These are phyloP conservation scores for Tricholoma saponaceum DNA, from an alignment of 768 basidiomycete genomes.

Conservation along the genomic window DNA sequence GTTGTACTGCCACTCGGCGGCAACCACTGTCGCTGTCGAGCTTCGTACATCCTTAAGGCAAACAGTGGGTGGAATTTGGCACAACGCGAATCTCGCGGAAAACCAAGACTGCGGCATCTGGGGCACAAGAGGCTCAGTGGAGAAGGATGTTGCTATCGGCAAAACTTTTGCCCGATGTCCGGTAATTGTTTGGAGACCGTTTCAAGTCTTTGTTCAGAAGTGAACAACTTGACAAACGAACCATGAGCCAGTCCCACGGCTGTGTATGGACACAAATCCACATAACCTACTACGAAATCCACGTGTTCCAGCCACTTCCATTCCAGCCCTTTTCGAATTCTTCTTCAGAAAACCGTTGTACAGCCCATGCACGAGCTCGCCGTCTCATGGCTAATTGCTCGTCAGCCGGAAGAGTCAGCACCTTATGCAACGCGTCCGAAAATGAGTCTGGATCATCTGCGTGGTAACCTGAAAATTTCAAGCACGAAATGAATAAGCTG, in stretches of 20 bases:
- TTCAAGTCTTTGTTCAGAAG: no score
- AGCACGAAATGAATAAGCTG: background rate
- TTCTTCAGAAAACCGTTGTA: slow-evolving; percentile 68
- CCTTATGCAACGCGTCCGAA: slow-evolving; percentile 60
- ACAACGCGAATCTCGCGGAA: no score
- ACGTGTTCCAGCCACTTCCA: slow-evolving; percentile 49
- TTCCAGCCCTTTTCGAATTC: slow-evolving; percentile 80
- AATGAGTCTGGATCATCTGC: slow-evolving; percentile 64
- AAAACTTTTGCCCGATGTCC: no score
- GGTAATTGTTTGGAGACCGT: no score
- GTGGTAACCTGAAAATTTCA: slow-evolving; percentile 59
- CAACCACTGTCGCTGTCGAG: no score
- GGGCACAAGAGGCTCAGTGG: no score
- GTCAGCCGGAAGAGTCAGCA: slow-evolving; percentile 49
- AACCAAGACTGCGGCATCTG: no score
- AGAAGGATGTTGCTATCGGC: no score
- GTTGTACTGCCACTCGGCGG: background rate
- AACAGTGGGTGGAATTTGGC: no score
- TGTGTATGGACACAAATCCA: background rate
- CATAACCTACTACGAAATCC: background rate
- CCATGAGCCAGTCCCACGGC: background rate
- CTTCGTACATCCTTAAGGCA: no score
- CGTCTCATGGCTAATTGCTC: slow-evolving; percentile 61
- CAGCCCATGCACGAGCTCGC: slow-evolving; percentile 68
- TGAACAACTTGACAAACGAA: no score